Conservation (phyloP, 805 yeast genomes). For the Monosporozyma siamensis region DNA sequence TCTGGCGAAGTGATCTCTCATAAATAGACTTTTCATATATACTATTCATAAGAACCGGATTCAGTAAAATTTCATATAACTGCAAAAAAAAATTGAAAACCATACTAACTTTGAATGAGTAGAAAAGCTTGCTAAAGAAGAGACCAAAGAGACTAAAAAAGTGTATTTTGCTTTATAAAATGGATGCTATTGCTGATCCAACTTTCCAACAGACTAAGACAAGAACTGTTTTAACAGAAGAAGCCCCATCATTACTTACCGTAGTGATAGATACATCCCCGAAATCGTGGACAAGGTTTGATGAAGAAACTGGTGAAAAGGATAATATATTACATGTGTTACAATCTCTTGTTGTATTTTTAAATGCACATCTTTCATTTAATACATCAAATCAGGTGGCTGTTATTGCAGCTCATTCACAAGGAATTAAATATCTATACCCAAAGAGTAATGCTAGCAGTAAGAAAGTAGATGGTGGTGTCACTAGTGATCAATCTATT, state of each 20-base stretch:
- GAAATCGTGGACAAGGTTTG: constrained; percentile 33
- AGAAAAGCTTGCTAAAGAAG: no score
- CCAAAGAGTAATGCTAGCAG: constrained; percentile 36
- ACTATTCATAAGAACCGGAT: no score
- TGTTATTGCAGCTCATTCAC: constrained; percentile 64
- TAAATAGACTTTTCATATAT: no score
- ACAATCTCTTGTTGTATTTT: constrained; percentile 58
- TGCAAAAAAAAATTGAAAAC: no score
- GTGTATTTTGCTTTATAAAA: constrained; percentile 2
- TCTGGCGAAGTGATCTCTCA: neutral
- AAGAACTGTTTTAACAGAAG: constrained; percentile 34
- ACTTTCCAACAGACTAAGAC: constrained; percentile 23
- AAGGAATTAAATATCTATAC: constrained; percentile 59
- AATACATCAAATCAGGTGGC: constrained; percentile 80
- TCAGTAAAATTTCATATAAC: no score
- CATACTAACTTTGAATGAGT: no score
- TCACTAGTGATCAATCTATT: constrained; percentile 18
- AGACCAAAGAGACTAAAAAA: neutral
- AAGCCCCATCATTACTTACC: constrained; percentile 69
- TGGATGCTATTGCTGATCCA: constrained; percentile 32
- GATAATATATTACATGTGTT: constrained; percentile 50
- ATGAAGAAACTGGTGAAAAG: constrained; percentile 22
- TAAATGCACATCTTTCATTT: constrained; percentile 81
- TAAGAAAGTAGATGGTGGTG: neutral
- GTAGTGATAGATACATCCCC: constrained; percentile 76